Conservation (phyloP, 2,329 filamentous ascomycete genomes). For the Neofusicoccum cordaticola region DNA sequence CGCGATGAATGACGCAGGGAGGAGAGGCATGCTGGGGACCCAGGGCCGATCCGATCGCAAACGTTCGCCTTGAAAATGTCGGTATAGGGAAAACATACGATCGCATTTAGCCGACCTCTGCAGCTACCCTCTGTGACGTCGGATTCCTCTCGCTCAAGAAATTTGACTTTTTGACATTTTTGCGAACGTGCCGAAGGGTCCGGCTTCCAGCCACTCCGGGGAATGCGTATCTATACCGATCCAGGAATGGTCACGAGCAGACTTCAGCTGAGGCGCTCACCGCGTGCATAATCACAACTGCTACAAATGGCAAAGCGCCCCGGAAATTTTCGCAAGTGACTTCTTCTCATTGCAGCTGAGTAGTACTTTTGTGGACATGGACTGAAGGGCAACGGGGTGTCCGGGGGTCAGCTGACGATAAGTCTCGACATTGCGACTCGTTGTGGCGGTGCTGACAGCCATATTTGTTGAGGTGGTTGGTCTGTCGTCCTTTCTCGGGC, state of each 20-base stretch:
- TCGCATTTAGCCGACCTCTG: background rate
- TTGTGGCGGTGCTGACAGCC: background rate
- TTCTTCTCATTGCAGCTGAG: background rate
- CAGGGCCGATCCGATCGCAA: slow-evolving; percentile 5
- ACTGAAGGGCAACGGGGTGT: background rate
- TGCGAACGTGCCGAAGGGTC: background rate
- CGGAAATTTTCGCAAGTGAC: background rate
- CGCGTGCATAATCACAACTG: slow-evolving; percentile 1
- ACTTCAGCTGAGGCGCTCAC: background rate
- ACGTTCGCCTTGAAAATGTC: slow-evolving; percentile 6
- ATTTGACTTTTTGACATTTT: background rate
- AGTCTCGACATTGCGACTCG: background rate
- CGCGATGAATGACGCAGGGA: slow-evolving; percentile 2
- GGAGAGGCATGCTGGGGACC: background rate
- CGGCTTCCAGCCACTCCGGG: background rate
- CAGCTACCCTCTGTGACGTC: background rate
- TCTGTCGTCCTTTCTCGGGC: background rate
- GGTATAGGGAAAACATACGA: background rate
- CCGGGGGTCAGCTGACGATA: background rate
- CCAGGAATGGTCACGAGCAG: slow-evolving; percentile 8
- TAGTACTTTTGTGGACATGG: background rate
- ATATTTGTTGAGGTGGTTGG: slow-evolving; percentile 6
- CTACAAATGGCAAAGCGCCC: background rate
- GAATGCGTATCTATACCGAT: slow-evolving; percentile 4
- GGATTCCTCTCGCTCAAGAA: background rate